Evolutionary conservation across 2,329 filamentous ascomycete species (phyloP), one percentile per base, ranked within the genome.

Genomic region (Apiospora sp.): DNA sequence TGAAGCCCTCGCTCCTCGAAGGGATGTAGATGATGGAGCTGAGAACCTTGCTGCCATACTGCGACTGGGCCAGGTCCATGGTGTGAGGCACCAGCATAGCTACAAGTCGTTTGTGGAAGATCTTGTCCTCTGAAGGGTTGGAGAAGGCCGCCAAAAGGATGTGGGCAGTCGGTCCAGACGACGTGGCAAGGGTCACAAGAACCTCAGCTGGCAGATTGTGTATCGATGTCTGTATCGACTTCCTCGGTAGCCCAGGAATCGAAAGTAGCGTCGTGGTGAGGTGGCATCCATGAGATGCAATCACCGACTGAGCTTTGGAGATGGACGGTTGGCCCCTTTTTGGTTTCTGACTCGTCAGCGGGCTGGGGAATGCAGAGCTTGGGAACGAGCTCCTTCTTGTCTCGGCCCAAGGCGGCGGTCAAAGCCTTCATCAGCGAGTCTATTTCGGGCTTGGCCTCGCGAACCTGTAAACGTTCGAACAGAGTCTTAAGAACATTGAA

Each of bases 401-500:
- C 83, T 12, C 81, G 81, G 30, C 86, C 86, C 70, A 87, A 86
- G 19, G 86, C 86, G 14, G 86, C 82, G 27, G 85, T 83, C 4
- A 90, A 81, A 0, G 84, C 86, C 76, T 81, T 85, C 68, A 86
- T 86, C 27, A 90, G 79, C 70, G 81, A 80, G 71, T 84, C 84
- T 73, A 87, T 82, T 78, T 90, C 83, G 37, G 89, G 84, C 44
- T 86, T 87, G 24, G 88, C 84, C 74, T 90, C 87, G 24, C 96
- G 91, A 13, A 92, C 90, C 6, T 90, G 84, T 80, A 94, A 97
- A 74, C 96, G 90, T 81, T 98, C 94, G 74, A 98, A 92, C 4
- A 98, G 84, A 0, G 92, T 91, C 79, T 92, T 93, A 77, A 98
- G 89, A 14, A 98, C 92, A 71, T 93, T 92, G 74, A 93, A 93